Evolutionary conservation across 1,284 basidiomycete species (phyloP).

Genomic region (Pseudozyma sp.): DNA sequence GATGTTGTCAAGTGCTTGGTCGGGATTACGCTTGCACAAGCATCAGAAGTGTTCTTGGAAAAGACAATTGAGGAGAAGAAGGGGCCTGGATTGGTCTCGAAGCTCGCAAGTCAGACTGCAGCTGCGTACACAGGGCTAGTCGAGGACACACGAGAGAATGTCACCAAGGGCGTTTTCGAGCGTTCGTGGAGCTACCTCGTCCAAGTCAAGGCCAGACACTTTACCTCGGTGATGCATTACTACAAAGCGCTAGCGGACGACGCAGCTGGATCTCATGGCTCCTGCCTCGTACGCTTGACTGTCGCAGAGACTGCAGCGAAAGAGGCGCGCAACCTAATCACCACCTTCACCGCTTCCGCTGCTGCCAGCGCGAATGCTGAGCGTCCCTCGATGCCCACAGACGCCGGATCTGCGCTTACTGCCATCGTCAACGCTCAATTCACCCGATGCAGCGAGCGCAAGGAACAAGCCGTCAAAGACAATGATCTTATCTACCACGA

Average conservation of each 20-base stretch:
- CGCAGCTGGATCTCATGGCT: conserved; percentile 83
- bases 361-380: conserved; percentile 71
- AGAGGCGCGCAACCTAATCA: conserved; percentile 80
- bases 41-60: conserved; percentile 95
- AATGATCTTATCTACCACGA: conserved; percentile 99
- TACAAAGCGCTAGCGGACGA: conserved; percentile 85
- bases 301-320: conserved; percentile 85
- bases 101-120: conserved; percentile 86
- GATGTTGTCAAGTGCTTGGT: conserved; percentile 94
- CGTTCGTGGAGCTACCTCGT: conserved; percentile 90
- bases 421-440: conserved; percentile 87
- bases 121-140: conserved; percentile 81
- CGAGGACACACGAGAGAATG: conserved; percentile 94
- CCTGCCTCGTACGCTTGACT: conserved; percentile 83
- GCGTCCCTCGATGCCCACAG: conserved; percentile 83
- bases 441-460: conserved; percentile 81
- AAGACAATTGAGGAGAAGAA: conserved; percentile 77
- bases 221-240: conserved; percentile 86
- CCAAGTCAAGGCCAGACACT: conserved; percentile 91
- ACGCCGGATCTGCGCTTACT: conserved; percentile 81
- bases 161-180: conserved; percentile 94
- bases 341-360: conserved; percentile 80
- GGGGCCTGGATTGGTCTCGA: conserved; percentile 78
- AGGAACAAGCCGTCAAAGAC: conserved; percentile 82
- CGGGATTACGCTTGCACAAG: conserved; percentile 87